phyloP scores from a whole-genome alignment of 768 basidiomycete species.

The Fistulinella prunicolor region DNA sequence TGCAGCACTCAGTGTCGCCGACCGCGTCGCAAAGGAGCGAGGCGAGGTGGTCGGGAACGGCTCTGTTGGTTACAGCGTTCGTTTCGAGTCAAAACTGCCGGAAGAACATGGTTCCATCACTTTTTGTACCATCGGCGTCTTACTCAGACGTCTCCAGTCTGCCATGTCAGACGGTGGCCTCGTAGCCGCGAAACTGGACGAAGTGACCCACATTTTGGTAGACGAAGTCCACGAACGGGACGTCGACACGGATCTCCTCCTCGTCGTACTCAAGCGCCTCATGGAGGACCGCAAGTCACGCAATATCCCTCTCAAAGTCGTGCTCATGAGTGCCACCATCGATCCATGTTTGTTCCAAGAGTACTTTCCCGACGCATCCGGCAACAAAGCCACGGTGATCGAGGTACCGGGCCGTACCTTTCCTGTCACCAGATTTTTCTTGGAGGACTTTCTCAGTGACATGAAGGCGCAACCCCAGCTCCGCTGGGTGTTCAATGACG shows the following conservation, averaged over 20 bases:
- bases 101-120: constrained; percentile 81
- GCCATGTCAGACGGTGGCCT: constrained; percentile 49
- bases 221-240: constrained; percentile 98
- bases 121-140: constrained; percentile 91
- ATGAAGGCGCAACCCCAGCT: constrained; percentile 40
- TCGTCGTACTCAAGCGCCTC: constrained; percentile 85
- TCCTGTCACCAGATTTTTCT: constrained; percentile 77
- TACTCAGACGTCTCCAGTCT: constrained; percentile 82
- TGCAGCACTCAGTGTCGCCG: constrained; percentile 88
- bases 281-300: constrained; percentile 69
- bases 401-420: constrained; percentile 90
- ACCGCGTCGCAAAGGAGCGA: constrained; percentile 87
- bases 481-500: constrained; percentile 69
- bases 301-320: constrained; percentile 73
- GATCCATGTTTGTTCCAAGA: constrained; percentile 85
- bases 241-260: constrained; percentile 85
- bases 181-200: constrained; percentile 51
- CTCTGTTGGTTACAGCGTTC: constrained; percentile 87
- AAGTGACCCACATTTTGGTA: constrained; percentile 86
- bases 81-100: constrained; percentile 82
- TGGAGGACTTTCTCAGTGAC: constrained; percentile 71
- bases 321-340: constrained; percentile 96
- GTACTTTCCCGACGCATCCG: constrained; percentile 72
- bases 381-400: constrained; percentile 62
- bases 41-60: constrained; percentile 63